Evolutionary conservation across 306 rosid species (phyloP).

Genomic region (Inga oerstediana): DNA sequence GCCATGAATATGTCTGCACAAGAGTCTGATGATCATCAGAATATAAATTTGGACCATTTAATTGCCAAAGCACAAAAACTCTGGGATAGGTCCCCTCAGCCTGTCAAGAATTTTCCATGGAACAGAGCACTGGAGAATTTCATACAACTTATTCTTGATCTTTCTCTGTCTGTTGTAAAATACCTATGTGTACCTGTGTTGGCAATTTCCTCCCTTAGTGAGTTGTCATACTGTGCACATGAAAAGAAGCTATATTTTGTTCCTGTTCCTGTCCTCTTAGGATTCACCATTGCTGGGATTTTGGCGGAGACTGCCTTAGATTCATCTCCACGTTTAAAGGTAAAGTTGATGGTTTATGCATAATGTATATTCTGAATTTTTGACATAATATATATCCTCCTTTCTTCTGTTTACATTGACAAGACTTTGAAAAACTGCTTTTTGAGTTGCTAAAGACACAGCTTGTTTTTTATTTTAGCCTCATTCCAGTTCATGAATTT

Average conservation of each 20-base stretch:
- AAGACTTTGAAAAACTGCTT: constrained; percentile 7
- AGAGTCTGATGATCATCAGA: constrained; percentile 57
- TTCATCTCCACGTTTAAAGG: constrained; percentile 74
- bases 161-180: constrained; percentile 64
- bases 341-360: constrained; percentile 31
- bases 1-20: constrained; percentile 73
- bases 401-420: neutral
- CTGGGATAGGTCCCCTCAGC: constrained; percentile 85
- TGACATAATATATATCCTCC: neutral
- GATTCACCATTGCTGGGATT: constrained; percentile 71
- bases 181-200: constrained; percentile 73
- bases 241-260: constrained; percentile 69
- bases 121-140: constrained; percentile 63
- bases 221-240: constrained; percentile 88
- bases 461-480: constrained; percentile 14
- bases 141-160: constrained; percentile 71
- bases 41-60: constrained; percentile 45
- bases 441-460: constrained; percentile 17
- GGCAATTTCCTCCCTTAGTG: constrained; percentile 71
- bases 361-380: constrained; percentile 12
- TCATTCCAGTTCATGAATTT: constrained; percentile 25
- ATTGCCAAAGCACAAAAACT: constrained; percentile 50
- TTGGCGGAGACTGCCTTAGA: constrained; percentile 65
- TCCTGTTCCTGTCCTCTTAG: constrained; percentile 68
- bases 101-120: constrained; percentile 89